Conservation (phyloP, 345 rosid species). For the Boechera retrofracta region DNA sequence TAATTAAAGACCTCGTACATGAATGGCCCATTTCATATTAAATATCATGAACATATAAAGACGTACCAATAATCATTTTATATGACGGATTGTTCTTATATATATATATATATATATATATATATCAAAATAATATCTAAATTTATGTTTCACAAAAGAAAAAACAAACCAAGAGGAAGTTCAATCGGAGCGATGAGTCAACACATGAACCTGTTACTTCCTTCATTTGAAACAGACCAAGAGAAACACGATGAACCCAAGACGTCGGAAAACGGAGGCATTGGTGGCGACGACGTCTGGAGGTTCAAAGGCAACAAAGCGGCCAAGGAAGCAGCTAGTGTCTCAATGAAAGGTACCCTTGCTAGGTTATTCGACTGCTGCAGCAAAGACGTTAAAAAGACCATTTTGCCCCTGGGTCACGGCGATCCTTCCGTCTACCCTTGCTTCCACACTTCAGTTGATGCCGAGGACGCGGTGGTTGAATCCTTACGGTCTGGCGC, state of each 20-base stretch:
- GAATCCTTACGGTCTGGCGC: conserved; percentile 54
- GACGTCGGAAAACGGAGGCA: background rate
- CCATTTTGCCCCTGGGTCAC: conserved; percentile 61
- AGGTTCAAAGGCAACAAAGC: conserved; percentile 44
- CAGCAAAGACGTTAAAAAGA: conserved; percentile 46
- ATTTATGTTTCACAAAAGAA: background rate
- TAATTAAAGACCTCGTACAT: background rate
- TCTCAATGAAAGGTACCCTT: conserved; percentile 49
- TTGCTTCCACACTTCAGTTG: conserved; percentile 54
- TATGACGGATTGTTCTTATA: background rate
- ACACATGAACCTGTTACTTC: conserved; percentile 30
- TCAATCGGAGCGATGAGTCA: conserved; percentile 17
- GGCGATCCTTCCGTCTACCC: conserved; percentile 78
- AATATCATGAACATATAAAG: background rate
- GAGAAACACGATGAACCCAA: conserved; percentile 8
- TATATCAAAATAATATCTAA: background rate
- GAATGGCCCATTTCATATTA: background rate
- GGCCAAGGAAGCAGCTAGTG: conserved; percentile 35
- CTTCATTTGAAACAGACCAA: conserved; percentile 16
- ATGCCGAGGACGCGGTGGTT: conserved; percentile 64
- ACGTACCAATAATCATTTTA: background rate
- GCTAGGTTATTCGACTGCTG: conserved; percentile 46
- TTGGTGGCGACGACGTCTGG: conserved; percentile 19
- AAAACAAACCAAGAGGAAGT: background rate
- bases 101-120: background rate